Percentiles rank a stretch among this genome's conserved stretches.
phyloP scores from a whole-genome alignment of 768 basidiomycete species.

The Mycena latifolia region DNA sequence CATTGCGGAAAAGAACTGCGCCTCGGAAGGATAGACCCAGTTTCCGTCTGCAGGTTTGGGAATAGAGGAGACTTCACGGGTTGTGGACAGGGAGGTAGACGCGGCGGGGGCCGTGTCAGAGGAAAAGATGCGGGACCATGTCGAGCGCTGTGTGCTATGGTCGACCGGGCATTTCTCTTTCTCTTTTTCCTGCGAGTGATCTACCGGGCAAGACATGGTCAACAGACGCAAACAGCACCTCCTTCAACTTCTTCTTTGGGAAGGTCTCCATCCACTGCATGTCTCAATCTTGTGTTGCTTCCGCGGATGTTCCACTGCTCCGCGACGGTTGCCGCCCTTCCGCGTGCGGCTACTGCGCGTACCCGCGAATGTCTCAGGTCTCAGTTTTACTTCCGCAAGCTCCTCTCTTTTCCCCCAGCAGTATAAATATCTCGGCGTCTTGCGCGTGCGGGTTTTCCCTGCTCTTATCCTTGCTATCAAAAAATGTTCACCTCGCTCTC shows the following conservation, averaged over 20 bases:
- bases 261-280: not conserved
- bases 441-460: too few relatives aligned
- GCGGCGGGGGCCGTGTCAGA: constrained; percentile 36
- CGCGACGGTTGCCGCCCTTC: not conserved
- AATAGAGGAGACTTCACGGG: constrained; percentile 90
- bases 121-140: constrained; percentile 59
- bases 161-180: constrained; percentile 56
- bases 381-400: not conserved
- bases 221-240: not conserved
- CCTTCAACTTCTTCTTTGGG: not conserved
- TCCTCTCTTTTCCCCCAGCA: not conserved
- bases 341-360: not conserved
- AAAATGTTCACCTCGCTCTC: constrained; percentile 13
- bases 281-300: not conserved
- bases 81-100: constrained; percentile 63
- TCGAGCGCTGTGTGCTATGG: constrained; percentile 48
- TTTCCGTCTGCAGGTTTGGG: constrained; percentile 78
- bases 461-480: constrained; percentile 1
- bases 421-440: constrained; percentile 7
- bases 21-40: constrained; percentile 98
- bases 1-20: constrained; percentile 99
- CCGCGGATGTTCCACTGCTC: not conserved
- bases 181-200: constrained; percentile 33
- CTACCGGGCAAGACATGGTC: constrained; percentile 32
- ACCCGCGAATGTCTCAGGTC: not conserved